Percentiles rank a stretch among this genome's conserved stretches.
Conservation (phyloP, 2,329 filamentous ascomycete species). For the Exophiala oligosperma region DNA sequence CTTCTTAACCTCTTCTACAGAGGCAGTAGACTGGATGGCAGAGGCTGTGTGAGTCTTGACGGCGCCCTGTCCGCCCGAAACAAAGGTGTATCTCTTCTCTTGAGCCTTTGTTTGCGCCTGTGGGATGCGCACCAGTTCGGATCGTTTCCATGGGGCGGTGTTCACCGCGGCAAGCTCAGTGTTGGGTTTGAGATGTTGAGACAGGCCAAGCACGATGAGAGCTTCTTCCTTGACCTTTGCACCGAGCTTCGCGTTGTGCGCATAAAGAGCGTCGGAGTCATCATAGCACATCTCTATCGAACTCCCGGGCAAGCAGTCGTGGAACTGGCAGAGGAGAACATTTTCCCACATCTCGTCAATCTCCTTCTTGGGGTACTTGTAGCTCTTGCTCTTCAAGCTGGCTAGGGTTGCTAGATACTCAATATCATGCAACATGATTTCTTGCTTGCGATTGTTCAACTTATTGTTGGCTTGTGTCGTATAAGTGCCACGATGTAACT, state of each 20-base stretch:
- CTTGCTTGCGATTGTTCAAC: conserved; percentile 82
- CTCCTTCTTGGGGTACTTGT: conserved; percentile 91
- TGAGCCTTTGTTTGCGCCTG: conserved; percentile 29
- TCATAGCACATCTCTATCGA: conserved; percentile 98
- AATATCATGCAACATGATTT: conserved; percentile 81
- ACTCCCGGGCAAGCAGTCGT: conserved; percentile 93
- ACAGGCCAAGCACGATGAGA: conserved; percentile 65
- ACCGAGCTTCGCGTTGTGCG: conserved; percentile 75
- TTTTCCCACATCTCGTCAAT: conserved; percentile 96
- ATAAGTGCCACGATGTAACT: conserved; percentile 94
- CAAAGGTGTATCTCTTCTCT: conserved; percentile 41
- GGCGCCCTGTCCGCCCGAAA: conserved; percentile 49
- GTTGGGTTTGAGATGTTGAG: conserved; percentile 40
- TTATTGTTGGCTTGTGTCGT: conserved; percentile 98
- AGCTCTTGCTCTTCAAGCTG: conserved; percentile 68
- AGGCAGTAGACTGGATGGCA: conserved; percentile 37
- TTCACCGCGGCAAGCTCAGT: conserved; percentile 68
- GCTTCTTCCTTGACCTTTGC: conserved; percentile 70
- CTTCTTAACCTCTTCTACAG: conserved; percentile 51
- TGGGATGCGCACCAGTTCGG: conserved; percentile 68
- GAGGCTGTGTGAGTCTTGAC: conserved; percentile 36
- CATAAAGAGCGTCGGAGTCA: conserved; percentile 89
- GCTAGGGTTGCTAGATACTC: conserved; percentile 86
- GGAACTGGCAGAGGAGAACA: conserved; percentile 91
- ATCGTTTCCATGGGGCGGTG: conserved; percentile 81